A percentile compares a stretch with the other conserved stretches of the same genome.
Conservation (phyloP, 2,329 filamentous ascomycete genomes). For the Ilyonectria sp. region DNA sequence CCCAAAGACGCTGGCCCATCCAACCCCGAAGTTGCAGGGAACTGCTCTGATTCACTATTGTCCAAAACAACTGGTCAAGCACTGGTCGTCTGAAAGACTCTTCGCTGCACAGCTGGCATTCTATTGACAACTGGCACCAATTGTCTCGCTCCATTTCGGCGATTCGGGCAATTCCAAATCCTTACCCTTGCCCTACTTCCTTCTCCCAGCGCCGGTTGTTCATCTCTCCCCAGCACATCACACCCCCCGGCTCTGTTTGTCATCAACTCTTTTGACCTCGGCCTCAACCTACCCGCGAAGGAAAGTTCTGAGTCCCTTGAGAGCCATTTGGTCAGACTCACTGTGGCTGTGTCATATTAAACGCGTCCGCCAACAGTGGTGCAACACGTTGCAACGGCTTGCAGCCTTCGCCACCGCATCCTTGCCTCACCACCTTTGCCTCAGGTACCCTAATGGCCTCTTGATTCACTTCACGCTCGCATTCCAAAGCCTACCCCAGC, state of each 20-base stretch:
- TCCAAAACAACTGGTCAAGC: conserved; percentile 17
- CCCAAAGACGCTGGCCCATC: conserved; percentile 26
- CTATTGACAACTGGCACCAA: conserved; percentile 31
- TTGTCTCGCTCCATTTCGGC: conserved; percentile 20
- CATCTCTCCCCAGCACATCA: conserved; percentile 1
- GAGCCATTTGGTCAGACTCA: conserved; percentile 12
- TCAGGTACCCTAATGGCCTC: conserved; percentile 36
- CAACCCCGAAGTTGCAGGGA: neutral
- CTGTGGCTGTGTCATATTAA: conserved; percentile 28
- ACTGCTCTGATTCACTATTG: conserved; percentile 33
- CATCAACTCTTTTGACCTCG: conserved; percentile 1
- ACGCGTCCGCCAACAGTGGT: conserved; percentile 29
- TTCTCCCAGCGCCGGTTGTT: conserved; percentile 13
- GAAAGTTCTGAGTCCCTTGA: conserved; percentile 10
- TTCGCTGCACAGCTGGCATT: conserved; percentile 12
- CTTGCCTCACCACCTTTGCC: conserved; percentile 9
- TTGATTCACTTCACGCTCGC: conserved; percentile 7
- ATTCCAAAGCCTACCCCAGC: neutral
- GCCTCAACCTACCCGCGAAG: neutral
- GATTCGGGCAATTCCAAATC: conserved; percentile 21
- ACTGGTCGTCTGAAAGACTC: conserved; percentile 5
- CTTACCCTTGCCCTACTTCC: conserved; percentile 11
- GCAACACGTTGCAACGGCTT: conserved; percentile 27
- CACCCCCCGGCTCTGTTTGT: neutral
- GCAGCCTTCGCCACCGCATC: conserved; percentile 25